These are phyloP conservation scores for Marvania coccoides DNA, from an alignment of 139 green algal species.

Conservation along the genomic window DNA sequence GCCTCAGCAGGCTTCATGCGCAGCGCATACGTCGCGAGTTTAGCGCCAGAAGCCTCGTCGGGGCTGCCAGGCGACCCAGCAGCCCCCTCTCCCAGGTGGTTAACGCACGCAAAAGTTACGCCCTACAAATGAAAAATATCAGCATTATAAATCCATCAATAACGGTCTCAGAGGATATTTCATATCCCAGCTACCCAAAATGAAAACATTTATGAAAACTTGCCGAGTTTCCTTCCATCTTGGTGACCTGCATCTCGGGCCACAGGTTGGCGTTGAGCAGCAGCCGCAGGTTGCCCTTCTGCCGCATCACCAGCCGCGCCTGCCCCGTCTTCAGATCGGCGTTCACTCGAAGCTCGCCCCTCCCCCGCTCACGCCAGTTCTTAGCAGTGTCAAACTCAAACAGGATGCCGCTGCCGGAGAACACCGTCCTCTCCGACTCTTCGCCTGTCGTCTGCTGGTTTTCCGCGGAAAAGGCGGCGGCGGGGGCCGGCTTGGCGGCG, in stretches of 20 bases:
- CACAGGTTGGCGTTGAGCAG: slow-evolving; percentile 87
- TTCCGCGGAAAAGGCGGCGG: slow-evolving; percentile 26
- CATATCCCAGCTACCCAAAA: not conserved
- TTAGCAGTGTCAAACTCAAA: slow-evolving; percentile 70
- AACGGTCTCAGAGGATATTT: not conserved
- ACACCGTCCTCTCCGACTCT: slow-evolving; percentile 60
- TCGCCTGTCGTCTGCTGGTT: slow-evolving; percentile 59
- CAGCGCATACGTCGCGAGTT: slow-evolving; percentile 40
- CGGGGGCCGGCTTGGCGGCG: slow-evolving; percentile 1
- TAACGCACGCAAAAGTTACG: slow-evolving; percentile 58
- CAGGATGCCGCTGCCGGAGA: slow-evolving; percentile 50
- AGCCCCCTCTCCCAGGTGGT: not conserved
- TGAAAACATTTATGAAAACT: not conserved
- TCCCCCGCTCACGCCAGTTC: slow-evolving; percentile 76
- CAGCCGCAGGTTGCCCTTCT: slow-evolving; percentile 74
- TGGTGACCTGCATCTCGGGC: slow-evolving; percentile 57
- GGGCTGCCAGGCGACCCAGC: not conserved
- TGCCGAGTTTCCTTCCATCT: slow-evolving; percentile 71
- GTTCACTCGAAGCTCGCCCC: slow-evolving; percentile 81
- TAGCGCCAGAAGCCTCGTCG: not conserved
- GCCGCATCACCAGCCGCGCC: slow-evolving; percentile 84
- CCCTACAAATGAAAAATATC: slow-evolving; percentile 21
- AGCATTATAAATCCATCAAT: not conserved
- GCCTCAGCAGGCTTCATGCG: slow-evolving; percentile 24
- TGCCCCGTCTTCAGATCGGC: slow-evolving; percentile 15